Conservation (phyloP, 176 grass and related monocot genomes). For the Eleusine indica region DNA sequence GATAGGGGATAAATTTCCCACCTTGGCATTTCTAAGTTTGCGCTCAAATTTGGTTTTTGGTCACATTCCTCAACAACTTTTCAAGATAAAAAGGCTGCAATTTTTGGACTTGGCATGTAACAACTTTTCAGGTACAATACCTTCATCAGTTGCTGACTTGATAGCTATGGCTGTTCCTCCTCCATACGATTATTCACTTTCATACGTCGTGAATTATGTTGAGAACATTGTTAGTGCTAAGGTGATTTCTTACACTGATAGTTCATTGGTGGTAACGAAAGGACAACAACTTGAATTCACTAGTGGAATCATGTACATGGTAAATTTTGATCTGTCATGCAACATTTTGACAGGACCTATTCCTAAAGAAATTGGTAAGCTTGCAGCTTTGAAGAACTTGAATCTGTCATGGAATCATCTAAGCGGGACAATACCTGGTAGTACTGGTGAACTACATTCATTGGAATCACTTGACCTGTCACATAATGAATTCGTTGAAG, state of each 20-base stretch:
- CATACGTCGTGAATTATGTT: not conserved
- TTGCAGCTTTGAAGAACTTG: not conserved
- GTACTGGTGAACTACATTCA: not conserved
- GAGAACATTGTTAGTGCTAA: not conserved
- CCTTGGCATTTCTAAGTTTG: slow-evolving; percentile 27
- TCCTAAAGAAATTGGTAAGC: not conserved
- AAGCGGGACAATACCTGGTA: not conserved
- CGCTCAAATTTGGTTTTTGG: slow-evolving; percentile 45
- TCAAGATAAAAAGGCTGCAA: slow-evolving; percentile 34
- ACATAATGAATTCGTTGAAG: slow-evolving; percentile 14
- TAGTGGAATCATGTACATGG: not conserved
- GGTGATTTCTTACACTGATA: not conserved
- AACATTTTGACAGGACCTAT: slow-evolving; percentile 9
- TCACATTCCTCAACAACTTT: slow-evolving; percentile 33
- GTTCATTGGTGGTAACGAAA: slow-evolving; percentile 14
- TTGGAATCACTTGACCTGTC: slow-evolving; percentile 17
- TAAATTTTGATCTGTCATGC: not conserved
- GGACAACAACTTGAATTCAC: slow-evolving; percentile 14
- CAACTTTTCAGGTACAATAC: slow-evolving; percentile 44
- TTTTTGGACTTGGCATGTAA: slow-evolving; percentile 49
- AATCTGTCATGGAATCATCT: slow-evolving; percentile 38
- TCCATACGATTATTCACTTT: not conserved
- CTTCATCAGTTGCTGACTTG: slow-evolving; percentile 10
- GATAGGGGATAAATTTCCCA: slow-evolving; percentile 25
- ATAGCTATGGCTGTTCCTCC: slow-evolving; percentile 11